Evolutionary conservation across 768 basidiomycete genomes (phyloP), one percentile per base, ranked within the genome.

Genomic region (Amanita muscaria): DNA sequence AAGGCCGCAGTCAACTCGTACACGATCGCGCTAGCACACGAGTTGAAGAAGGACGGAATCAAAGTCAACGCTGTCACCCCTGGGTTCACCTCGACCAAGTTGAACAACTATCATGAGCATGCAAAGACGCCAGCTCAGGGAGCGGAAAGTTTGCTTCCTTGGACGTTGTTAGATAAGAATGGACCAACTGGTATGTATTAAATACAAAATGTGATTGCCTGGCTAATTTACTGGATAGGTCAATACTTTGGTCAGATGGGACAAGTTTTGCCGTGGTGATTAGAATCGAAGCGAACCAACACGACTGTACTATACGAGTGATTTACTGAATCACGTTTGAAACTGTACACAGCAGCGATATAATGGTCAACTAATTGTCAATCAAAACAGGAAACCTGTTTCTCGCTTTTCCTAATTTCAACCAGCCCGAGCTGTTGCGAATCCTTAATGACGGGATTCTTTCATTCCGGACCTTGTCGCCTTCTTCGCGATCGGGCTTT

Each of bases 1-100:
- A 85, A 85, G 63, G 81, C 76, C 0, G 84, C 83, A 6, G 77
- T 75, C 0, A 77, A 79, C 36, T 72, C 73, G 33, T 74, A 84
- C 40, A 64, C 70, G 0, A 77, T 76, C 46, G 74, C 73, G 1
- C 63, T 85, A n/a, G 78, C 82, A 1, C 69, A 75, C 12, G 80
- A 83, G 58, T 69, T 83, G 64, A 69, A 67, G 2, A 51, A 58
- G 15, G 64, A 69, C 44, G 59, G 59, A 18, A 77, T 84, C 50
- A 73, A 74, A 46, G 76, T 80, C 35, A 84, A 84, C 55, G 64
- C 69, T 2, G 61, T 82, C 3, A 78, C 77, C 0, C 83, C 83
- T 12, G 83, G 83, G 1, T 81, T 61, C 47, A 72, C 67, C 1
- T 59, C 66, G 21, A 67, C 69, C 34, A 68, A 69, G 49, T 42